Evolutionary conservation across 2,329 filamentous ascomycete genomes (phyloP).

Genomic region (Penicillium sp.): DNA sequence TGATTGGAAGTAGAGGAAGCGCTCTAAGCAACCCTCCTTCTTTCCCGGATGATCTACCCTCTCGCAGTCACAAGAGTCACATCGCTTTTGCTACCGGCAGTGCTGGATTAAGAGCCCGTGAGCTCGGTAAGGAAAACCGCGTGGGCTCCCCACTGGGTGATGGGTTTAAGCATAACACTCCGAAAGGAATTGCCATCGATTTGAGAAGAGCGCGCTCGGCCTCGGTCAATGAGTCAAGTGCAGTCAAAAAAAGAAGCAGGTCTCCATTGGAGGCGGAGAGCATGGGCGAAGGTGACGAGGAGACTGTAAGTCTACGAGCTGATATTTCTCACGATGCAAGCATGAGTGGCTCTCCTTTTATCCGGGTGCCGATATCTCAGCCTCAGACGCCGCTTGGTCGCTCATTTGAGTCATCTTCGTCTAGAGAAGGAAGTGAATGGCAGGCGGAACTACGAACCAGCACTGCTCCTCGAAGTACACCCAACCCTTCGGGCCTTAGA

Average conservation of each 20-base stretch:
- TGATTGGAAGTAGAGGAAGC: slow-evolving; percentile 18
- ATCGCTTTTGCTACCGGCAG: slow-evolving; percentile 9
- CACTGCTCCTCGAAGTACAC: slow-evolving; percentile 11
- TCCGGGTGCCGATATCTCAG: slow-evolving; percentile 40
- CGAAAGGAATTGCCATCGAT: slow-evolving; percentile 7
- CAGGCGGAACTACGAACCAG: slow-evolving; percentile 20
- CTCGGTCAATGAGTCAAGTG: slow-evolving; percentile 26
- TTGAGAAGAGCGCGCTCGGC: slow-evolving; percentile 37
- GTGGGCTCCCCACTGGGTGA: slow-evolving; percentile 19
- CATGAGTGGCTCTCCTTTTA: slow-evolving; percentile 51
- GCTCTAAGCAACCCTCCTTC: slow-evolving; percentile 14
- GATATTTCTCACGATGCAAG: slow-evolving; percentile 34
- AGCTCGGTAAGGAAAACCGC: slow-evolving; percentile 15
- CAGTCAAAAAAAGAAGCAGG: slow-evolving; percentile 29
- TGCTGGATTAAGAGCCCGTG: slow-evolving; percentile 9
- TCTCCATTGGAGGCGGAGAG: slow-evolving; percentile 28
- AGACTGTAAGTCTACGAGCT: slow-evolving; percentile 24
- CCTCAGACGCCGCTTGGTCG: slow-evolving; percentile 30
- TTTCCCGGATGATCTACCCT: slow-evolving; percentile 16
- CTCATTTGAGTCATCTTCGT: slow-evolving; percentile 29
- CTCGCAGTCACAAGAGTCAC: slow-evolving; percentile 13
- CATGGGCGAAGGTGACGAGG: slow-evolving; percentile 20
- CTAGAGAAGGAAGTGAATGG: slow-evolving; percentile 22
- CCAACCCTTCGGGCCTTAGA: slow-evolving; percentile 31
- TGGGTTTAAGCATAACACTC: slow-evolving; percentile 12